phyloP scores from a whole-genome alignment of 2,329 filamentous ascomycete genomes.

The Alternaria consortialis region DNA sequence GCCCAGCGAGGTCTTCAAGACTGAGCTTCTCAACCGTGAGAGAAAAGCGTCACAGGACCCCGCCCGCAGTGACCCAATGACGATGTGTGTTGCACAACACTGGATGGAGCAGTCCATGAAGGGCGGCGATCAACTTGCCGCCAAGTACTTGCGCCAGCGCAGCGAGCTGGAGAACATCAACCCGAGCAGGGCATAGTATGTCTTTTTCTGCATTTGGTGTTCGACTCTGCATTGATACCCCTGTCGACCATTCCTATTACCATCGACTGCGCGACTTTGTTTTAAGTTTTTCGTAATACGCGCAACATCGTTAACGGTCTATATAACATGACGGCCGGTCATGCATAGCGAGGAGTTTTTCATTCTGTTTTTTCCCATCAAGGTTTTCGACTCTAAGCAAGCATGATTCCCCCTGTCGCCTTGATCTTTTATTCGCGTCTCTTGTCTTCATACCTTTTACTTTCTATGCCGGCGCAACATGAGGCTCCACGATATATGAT shows the following conservation, averaged over 20 bases:
- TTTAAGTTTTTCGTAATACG: slow-evolving; percentile 14
- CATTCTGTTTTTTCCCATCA: slow-evolving; percentile 5
- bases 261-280: neutral
- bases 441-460: neutral
- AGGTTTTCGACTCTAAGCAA: slow-evolving; percentile 13
- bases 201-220: slow-evolving; percentile 26
- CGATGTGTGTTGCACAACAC: slow-evolving; percentile 94
- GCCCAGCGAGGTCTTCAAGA: slow-evolving; percentile 89
- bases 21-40: slow-evolving; percentile 76
- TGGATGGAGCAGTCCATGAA: slow-evolving; percentile 93
- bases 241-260: slow-evolving; percentile 4
- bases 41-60: slow-evolving; percentile 65
- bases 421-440: slow-evolving; percentile 4
- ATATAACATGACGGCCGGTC: slow-evolving; percentile 11
- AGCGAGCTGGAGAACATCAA: slow-evolving; percentile 67
- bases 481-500: slow-evolving; percentile 12
- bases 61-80: slow-evolving; percentile 77
- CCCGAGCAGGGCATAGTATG: slow-evolving; percentile 51
- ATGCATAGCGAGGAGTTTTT: slow-evolving; percentile 23
- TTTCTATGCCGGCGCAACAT: slow-evolving; percentile 5
- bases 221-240: slow-evolving; percentile 23
- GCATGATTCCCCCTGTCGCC: slow-evolving; percentile 21
- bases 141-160: slow-evolving; percentile 79
- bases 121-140: slow-evolving; percentile 86
- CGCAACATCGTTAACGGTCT: slow-evolving; percentile 15